Conservation (phyloP, 1,284 basidiomycete species). For the Pseudozyma flocculosa region DNA sequence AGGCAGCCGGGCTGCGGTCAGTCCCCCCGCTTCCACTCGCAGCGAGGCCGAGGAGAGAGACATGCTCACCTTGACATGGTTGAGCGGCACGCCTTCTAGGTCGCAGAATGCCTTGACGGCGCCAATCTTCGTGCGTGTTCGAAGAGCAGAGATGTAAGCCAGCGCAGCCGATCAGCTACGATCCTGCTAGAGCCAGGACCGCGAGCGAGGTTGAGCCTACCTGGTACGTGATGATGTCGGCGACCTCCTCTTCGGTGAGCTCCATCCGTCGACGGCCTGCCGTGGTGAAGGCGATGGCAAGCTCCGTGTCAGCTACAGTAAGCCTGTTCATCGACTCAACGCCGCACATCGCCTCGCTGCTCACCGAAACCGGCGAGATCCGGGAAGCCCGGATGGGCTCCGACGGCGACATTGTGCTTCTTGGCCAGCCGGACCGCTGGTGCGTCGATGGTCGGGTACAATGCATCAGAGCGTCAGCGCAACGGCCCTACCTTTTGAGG, state of each 20-base stretch:
- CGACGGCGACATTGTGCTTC: conserved; percentile 16
- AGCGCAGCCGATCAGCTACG: no score
- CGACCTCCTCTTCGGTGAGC: conserved; percentile 17
- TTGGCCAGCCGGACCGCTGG: conserved; percentile 21
- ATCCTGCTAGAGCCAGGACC: no score
- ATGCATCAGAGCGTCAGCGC: background rate
- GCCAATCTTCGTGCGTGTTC: conserved; percentile 8
- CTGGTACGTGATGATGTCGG: conserved; percentile 28
- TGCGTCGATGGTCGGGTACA: background rate
- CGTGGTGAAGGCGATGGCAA: no score
- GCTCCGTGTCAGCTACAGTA: no score
- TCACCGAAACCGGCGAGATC: conserved; percentile 25
- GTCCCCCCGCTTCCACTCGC: no score
- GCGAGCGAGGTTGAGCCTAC: no score
- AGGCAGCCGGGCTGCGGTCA: no score
- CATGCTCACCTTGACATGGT: conserved; percentile 28
- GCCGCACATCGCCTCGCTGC: conserved; percentile 2
- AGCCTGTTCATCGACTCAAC: no score
- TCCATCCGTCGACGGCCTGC: conserved; percentile 19
- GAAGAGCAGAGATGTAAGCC: no score
- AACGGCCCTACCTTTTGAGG: no score
- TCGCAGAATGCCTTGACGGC: conserved; percentile 26
- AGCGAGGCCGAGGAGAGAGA: no score
- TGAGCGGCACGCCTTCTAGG: conserved; percentile 15
- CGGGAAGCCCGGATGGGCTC: conserved; percentile 24